Base-by-base conservation (phyloP, 805 yeast species). In the Maudiozyma saulgeensis region DNA sequence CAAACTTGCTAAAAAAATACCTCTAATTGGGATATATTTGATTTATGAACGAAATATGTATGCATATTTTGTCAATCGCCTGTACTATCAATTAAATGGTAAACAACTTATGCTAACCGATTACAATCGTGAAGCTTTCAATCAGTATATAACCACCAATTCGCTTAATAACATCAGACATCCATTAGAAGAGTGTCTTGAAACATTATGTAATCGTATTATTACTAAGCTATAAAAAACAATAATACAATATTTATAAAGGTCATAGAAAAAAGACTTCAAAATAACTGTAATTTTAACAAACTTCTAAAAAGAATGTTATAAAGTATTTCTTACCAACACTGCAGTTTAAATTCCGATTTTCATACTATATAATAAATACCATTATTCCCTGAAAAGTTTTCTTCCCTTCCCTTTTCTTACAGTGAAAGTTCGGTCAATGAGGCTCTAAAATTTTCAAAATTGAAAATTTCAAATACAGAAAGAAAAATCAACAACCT, bases 21-120 rank as follows among this genome's bases (percentile, higher is more conserved):
- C 68, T 3, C 46, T 57, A 13, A 56, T 68, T 11, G 63, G 55
- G 1, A 54, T 56, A 2, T 51, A 56, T 15, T 49, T 67, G 16
- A 57, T 54, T 28, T 58, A 62, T 34, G 66, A 61, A 32, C 63
- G 66, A 42, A 57, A 57, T 6, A 49, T 64, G 5, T 57, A 65
- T 18, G 54, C 53, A 7, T 60, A 61, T 23, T 70, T 70, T 55
- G 67, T 64, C 34, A 59, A 64, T 26, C 59, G 62, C 46, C 49
- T 67, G 6, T 67, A 68, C 47, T 54, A 45, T 32, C 62, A 66
- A 41, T 44, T 69, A n/a, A 66, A 62, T 45, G 52, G 59, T 8
- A 61, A 63, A 34, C 58, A 59, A 16, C 58, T 68, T 37, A 62
- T 59, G 34, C 45, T 60, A 37, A 52, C 51, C 26, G 46, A 56